A percentile compares a stretch with the other conserved stretches of the same genome.
phyloP scores from a whole-genome alignment of 257 asterid genomes.

The Orobanche coerulescens region DNA sequence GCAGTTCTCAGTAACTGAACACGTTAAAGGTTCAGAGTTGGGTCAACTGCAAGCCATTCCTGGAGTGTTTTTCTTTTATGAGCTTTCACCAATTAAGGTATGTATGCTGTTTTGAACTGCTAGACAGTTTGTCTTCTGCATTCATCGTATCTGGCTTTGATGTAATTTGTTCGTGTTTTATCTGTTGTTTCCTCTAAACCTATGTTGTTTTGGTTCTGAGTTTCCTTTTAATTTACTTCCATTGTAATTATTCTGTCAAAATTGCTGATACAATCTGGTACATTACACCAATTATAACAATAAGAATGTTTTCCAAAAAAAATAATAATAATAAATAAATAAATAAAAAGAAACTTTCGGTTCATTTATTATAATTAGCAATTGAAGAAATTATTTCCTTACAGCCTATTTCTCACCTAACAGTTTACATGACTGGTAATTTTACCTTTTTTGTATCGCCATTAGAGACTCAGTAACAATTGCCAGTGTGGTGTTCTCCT shows the following conservation, averaged over 20 bases:
- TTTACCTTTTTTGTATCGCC: neutral
- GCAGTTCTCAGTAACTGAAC: constrained; percentile 98
- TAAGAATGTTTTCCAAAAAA: too few relatives aligned
- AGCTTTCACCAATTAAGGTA: constrained; percentile 96
- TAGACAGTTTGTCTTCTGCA: neutral
- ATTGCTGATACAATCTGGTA: neutral
- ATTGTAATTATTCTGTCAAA: neutral
- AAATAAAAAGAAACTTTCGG: too few relatives aligned
- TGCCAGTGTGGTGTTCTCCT: neutral
- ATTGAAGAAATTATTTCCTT: too few relatives aligned
- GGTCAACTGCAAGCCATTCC: constrained; percentile 71
- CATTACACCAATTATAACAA: neutral
- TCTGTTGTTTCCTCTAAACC: neutral
- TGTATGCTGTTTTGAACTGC: neutral
- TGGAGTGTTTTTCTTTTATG: constrained; percentile 89
- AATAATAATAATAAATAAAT: too few relatives aligned
- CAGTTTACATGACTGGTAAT: too few relatives aligned
- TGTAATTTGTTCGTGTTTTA: neutral
- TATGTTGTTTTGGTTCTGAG: neutral
- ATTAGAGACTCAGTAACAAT: neutral
- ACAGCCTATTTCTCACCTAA: too few relatives aligned
- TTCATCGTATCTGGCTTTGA: neutral
- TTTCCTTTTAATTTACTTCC: neutral
- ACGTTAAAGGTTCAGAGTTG: constrained; percentile 62
- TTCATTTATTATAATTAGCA: too few relatives aligned